These are phyloP conservation scores for Aspergillus diversus DNA, from an alignment of 495 filamentous ascomycete genomes.

Conservation along the genomic window DNA sequence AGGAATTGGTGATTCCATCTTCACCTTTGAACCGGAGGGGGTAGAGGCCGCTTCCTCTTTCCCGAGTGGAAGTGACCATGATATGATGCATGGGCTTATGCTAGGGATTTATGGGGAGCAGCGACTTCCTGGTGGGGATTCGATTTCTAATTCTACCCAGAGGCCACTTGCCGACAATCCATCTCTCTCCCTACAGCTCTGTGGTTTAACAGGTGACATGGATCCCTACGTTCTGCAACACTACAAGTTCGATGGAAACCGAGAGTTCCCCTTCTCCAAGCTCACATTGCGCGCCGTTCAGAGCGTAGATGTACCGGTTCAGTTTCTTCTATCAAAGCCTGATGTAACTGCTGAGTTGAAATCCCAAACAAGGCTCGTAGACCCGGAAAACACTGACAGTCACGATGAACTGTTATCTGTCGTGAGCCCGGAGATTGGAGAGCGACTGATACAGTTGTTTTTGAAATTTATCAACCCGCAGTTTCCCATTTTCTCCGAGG, in stretches of 20 bases:
- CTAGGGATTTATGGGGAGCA: not conserved
- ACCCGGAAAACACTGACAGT: not conserved
- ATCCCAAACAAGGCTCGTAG: not conserved
- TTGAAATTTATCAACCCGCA: not conserved
- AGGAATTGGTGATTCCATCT: not conserved
- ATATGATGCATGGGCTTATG: not conserved
- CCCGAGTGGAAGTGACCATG: not conserved
- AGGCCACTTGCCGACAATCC: too few relatives aligned
- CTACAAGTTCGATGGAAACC: constrained; percentile 4
- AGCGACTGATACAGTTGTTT: not conserved
- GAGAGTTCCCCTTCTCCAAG: constrained; percentile 9
- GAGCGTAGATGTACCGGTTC: not conserved
- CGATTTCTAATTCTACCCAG: too few relatives aligned
- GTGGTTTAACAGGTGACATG: constrained; percentile 10
- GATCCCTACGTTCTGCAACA: constrained; percentile 13
- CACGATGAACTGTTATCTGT: not conserved
- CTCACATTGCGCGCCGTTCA: constrained; percentile 7
- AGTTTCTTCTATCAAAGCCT: constrained; percentile 11
- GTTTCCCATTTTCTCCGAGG: not conserved
- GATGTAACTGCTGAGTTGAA: not conserved
- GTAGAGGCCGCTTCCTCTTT: not conserved
- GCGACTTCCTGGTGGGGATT: not conserved
- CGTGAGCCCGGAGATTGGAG: not conserved
- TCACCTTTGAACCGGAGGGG: not conserved
- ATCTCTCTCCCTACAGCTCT: not conserved